These are phyloP conservation scores for Lasiodiplodia sp. DNA, from an alignment of 2,329 filamentous ascomycete genomes.

Conservation along the genomic window DNA sequence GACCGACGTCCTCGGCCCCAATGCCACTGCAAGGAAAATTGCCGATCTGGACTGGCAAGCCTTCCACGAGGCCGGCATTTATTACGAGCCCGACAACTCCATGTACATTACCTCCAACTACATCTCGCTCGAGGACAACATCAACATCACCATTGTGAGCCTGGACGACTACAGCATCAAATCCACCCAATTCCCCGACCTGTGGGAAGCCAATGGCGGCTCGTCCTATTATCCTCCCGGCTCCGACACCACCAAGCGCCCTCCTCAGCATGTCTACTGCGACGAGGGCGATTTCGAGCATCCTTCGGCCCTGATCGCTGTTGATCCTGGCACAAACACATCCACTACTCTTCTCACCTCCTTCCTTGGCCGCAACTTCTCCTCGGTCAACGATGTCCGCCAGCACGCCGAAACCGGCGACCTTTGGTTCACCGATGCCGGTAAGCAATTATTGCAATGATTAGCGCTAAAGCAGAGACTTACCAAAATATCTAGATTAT, in stretches of 20 bases:
- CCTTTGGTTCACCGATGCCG: conserved; percentile 58
- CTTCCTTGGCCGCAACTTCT: conserved; percentile 57
- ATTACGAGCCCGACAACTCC: conserved; percentile 45
- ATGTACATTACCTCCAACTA: conserved; percentile 53
- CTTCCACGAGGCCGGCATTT: conserved; percentile 52
- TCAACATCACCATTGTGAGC: conserved; percentile 46
- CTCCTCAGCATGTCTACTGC: conserved; percentile 42
- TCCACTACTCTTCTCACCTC: conserved; percentile 53
- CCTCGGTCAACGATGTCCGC: conserved; percentile 52
- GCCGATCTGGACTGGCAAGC: conserved; percentile 41
- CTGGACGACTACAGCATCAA: conserved; percentile 50
- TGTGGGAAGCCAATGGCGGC: conserved; percentile 49
- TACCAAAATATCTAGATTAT: not conserved
- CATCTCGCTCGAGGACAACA: conserved; percentile 40
- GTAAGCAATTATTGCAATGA: not conserved
- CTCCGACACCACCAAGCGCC: conserved; percentile 34
- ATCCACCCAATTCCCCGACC: conserved; percentile 49
- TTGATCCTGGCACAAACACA: conserved; percentile 55
- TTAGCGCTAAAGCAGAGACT: not conserved
- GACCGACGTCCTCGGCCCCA: conserved; percentile 41
- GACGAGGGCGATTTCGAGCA: conserved; percentile 50
- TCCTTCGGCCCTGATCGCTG: conserved; percentile 50
- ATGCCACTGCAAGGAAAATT: conserved; percentile 43
- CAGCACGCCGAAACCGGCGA: conserved; percentile 53
- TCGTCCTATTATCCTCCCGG: conserved; percentile 46